phyloP scores from a whole-genome alignment of 2,329 filamentous ascomycete genomes.

The Mariannaea elegans region DNA sequence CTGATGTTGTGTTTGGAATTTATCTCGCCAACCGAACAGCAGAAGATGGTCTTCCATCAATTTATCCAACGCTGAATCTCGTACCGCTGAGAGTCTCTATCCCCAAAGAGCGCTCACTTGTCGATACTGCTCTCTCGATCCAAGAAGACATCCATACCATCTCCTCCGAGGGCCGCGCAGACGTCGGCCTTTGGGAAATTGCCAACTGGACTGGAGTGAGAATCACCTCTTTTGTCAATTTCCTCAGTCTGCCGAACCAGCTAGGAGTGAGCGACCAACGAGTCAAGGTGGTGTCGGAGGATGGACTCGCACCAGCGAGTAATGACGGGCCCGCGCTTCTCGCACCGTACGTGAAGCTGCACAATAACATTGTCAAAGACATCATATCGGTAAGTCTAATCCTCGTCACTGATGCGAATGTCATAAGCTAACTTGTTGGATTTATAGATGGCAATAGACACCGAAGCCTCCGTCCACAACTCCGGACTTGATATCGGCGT shows the following conservation, averaged over 20 bases:
- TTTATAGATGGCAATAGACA: slow-evolving; percentile 50
- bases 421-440: slow-evolving; percentile 12
- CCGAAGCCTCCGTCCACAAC: slow-evolving; percentile 49
- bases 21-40: slow-evolving; percentile 82
- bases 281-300: slow-evolving; percentile 20
- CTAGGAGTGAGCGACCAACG: not conserved
- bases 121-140: slow-evolving; percentile 65
- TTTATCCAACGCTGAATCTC: slow-evolving; percentile 80
- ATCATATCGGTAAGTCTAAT: slow-evolving; percentile 41
- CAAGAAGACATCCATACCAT: slow-evolving; percentile 75
- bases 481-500: slow-evolving; percentile 50
- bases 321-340: not conserved
- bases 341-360: slow-evolving; percentile 20
- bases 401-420: too few relatives aligned
- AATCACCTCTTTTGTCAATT: slow-evolving; percentile 83
- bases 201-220: slow-evolving; percentile 76
- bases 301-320: not conserved
- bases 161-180: slow-evolving; percentile 57
- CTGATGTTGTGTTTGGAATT: slow-evolving; percentile 72
- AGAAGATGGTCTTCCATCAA: slow-evolving; percentile 55
- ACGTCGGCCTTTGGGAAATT: slow-evolving; percentile 76
- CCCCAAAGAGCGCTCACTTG: slow-evolving; percentile 45
- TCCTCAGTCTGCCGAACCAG: slow-evolving; percentile 64
- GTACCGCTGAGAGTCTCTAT: slow-evolving; percentile 72
- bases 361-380: slow-evolving; percentile 36